phyloP scores from a whole-genome alignment of 2,329 filamentous ascomycete genomes.

The Dactylonectria estremocensis region DNA sequence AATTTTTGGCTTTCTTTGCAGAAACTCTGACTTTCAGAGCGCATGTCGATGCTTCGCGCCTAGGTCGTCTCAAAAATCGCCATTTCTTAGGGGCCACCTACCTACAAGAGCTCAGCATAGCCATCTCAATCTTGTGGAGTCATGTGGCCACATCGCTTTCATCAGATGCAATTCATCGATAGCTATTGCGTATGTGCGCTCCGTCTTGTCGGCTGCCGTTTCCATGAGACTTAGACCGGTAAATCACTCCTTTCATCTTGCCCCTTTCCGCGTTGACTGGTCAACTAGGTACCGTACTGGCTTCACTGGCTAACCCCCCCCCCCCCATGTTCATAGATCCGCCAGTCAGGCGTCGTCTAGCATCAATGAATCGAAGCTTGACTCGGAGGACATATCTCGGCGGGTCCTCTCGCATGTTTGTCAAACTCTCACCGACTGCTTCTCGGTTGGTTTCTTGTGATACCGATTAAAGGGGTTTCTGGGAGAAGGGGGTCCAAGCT shows the following conservation, averaged over 20 bases:
- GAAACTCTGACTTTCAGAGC: background rate
- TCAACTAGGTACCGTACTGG: background rate
- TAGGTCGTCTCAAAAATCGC: background rate
- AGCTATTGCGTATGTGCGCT: too few species aligned
- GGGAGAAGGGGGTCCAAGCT: background rate
- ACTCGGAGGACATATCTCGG: background rate
- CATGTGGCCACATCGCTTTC: background rate
- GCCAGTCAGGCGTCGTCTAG: background rate
- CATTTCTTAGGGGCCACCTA: background rate
- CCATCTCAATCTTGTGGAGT: background rate
- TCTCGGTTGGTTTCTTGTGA: background rate
- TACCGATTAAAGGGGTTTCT: background rate
- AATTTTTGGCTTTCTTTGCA: background rate
- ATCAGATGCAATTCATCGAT: background rate
- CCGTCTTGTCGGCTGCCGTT: background rate
- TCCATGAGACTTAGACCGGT: background rate
- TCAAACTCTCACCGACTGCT: background rate
- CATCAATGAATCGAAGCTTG: background rate
- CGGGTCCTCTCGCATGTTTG: too few species aligned
- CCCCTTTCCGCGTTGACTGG: conserved; percentile 1
- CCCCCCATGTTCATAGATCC: background rate
- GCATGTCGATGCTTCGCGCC: background rate
- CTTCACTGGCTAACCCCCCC: too few species aligned
- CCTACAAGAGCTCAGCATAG: background rate
- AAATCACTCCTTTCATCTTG: background rate